These are phyloP conservation scores for Taiozyma sp. DNA, from an alignment of 1,139 yeast genomes.

Conservation along the genomic window DNA sequence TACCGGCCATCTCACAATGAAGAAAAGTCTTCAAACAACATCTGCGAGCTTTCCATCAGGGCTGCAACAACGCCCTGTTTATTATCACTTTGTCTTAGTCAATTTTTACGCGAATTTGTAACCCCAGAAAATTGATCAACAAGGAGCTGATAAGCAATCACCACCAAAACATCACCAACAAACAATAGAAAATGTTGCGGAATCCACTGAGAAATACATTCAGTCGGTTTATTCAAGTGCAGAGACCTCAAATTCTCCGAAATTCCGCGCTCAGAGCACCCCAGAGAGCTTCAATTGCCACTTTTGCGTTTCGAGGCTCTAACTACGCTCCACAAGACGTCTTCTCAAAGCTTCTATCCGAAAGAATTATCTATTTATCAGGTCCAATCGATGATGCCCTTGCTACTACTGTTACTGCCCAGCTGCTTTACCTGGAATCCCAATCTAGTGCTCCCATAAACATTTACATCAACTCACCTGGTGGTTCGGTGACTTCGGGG, in stretches of 20 bases:
- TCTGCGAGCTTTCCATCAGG: too few species aligned
- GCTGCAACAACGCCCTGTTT: too few species aligned
- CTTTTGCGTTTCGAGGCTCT: slow-evolving; percentile 1
- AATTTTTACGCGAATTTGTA: background rate
- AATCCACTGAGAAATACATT: background rate
- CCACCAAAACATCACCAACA: background rate
- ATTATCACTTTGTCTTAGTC: background rate
- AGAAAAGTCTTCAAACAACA: too few species aligned
- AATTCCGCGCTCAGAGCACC: background rate
- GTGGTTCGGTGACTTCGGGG: slow-evolving; percentile 31
- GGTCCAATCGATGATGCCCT: slow-evolving; percentile 27
- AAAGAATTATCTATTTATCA: slow-evolving; percentile 27
- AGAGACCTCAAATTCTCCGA: background rate
- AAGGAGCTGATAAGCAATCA: background rate
- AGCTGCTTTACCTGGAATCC: slow-evolving; percentile 28
- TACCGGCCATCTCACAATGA: too few species aligned
- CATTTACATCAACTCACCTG: slow-evolving; percentile 31
- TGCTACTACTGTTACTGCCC: slow-evolving; percentile 30
- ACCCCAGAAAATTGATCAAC: background rate
- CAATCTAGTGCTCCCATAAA: slow-evolving; percentile 27
- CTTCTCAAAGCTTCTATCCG: slow-evolving; percentile 23
- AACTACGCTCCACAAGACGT: slow-evolving; percentile 12
- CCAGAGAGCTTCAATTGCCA: slow-evolving; percentile 3
- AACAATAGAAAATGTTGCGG: background rate
- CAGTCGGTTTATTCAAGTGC: background rate